Conservation (phyloP, 139 green algal species). For the Chlorella sp. region DNA sequence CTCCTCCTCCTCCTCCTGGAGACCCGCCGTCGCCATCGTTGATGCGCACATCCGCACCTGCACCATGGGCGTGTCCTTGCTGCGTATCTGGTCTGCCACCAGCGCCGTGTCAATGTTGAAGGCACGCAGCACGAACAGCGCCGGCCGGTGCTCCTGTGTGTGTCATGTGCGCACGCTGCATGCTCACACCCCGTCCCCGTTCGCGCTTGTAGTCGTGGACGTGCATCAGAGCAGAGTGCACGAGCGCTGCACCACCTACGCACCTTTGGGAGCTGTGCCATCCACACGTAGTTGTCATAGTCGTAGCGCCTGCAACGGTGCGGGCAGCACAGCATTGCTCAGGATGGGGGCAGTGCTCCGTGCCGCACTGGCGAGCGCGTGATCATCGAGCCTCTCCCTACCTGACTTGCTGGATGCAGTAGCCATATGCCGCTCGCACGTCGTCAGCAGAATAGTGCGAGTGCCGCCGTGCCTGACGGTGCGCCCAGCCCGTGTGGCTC, state of each 20-base stretch:
- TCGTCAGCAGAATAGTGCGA: too few species aligned
- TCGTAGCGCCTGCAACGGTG: slow-evolving; percentile 49
- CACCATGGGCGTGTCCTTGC: slow-evolving; percentile 12
- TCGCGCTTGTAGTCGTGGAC: too few species aligned
- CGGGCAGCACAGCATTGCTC: too few species aligned
- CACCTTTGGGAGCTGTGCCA: slow-evolving; percentile 52
- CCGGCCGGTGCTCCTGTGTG: slow-evolving; percentile 51
- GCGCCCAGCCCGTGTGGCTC: too few species aligned
- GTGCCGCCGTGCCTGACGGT: too few species aligned
- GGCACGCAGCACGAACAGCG: slow-evolving; percentile 62
- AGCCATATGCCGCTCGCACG: slow-evolving; percentile 12
- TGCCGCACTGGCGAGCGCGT: not conserved
- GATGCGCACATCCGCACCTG: too few species aligned
- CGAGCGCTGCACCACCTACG: not conserved
- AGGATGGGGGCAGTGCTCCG: too few species aligned
- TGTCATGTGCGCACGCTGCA: not conserved
- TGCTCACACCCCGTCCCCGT: too few species aligned
- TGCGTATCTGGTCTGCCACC: slow-evolving; percentile 38
- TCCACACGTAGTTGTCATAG: slow-evolving; percentile 68
- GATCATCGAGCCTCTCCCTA: not conserved
- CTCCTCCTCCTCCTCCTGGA: too few species aligned
- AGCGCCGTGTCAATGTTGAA: slow-evolving; percentile 70
- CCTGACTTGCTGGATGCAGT: slow-evolving; percentile 34
- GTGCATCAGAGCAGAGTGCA: too few species aligned
- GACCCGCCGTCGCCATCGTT: too few species aligned